phyloP scores from a whole-genome alignment of 306 rosid species.

The Fagus sylvatica region DNA sequence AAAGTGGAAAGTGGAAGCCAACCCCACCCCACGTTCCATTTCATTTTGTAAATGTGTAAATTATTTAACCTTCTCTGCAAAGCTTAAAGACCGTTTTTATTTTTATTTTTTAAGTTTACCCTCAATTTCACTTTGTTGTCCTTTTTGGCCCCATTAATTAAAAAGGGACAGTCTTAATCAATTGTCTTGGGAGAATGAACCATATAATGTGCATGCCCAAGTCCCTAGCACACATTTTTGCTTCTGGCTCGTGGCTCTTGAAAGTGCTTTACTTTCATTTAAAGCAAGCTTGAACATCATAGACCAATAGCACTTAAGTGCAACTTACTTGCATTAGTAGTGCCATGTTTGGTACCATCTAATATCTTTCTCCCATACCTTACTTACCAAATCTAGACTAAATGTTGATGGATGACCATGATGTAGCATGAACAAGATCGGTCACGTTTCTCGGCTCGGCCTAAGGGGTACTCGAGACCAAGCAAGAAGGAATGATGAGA shows the following conservation, averaged over 20 bases:
- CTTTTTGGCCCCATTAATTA: slow-evolving; percentile 20
- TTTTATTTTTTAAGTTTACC: slow-evolving; percentile 31
- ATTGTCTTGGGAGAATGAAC: slow-evolving; percentile 17
- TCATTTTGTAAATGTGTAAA: slow-evolving; percentile 4
- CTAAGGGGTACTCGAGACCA: too few species aligned
- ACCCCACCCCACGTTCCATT: neutral
- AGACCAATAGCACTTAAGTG: too few species aligned
- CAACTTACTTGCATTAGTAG: too few species aligned
- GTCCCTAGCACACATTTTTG: neutral
- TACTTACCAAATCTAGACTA: too few species aligned
- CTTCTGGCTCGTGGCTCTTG: neutral
- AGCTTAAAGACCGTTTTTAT: slow-evolving; percentile 46
- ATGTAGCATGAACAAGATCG: too few species aligned
- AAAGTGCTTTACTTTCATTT: neutral
- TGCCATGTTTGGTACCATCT: too few species aligned
- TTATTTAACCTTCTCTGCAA: neutral
- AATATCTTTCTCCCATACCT: too few species aligned
- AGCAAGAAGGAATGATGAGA: too few species aligned
- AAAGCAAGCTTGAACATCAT: neutral
- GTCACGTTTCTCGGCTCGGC: too few species aligned
- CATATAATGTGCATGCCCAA: slow-evolving; percentile 5
- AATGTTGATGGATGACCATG: too few species aligned
- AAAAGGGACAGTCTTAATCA: neutral
- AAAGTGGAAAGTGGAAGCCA: slow-evolving; percentile 26
- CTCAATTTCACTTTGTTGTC: slow-evolving; percentile 38